Conservation (phyloP, 768 basidiomycete species). For the Hydnomerulius pinastri region DNA sequence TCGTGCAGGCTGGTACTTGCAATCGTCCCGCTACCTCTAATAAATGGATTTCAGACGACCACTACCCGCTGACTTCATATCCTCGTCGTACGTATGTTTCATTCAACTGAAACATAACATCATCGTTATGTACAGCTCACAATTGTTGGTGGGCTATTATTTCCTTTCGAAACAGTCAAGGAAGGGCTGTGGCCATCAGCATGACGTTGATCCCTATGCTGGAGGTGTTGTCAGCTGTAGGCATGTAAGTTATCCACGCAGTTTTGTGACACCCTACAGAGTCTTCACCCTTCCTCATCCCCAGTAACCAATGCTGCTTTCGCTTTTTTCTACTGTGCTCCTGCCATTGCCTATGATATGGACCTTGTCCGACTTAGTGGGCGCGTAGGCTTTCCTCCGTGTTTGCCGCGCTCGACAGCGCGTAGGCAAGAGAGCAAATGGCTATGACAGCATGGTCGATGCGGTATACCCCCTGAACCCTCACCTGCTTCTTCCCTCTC, state of each 20-base stretch:
- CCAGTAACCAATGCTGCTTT: slow-evolving; percentile 81
- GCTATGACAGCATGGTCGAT: slow-evolving; percentile 63
- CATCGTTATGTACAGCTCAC: not conserved
- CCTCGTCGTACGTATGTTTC: slow-evolving; percentile 62
- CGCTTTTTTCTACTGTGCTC: slow-evolving; percentile 70
- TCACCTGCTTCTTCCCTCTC: slow-evolving; percentile 75
- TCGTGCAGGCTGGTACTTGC: slow-evolving; percentile 56
- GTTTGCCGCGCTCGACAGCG: slow-evolving; percentile 70
- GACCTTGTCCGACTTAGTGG: slow-evolving; percentile 65
- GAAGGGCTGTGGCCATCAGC: slow-evolving; percentile 84
- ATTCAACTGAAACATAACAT: not conserved
- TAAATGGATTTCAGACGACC: slow-evolving; percentile 57
- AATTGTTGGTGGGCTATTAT: slow-evolving; percentile 1
- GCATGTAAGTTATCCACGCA: slow-evolving; percentile 59
- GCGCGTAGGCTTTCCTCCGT: slow-evolving; percentile 65
- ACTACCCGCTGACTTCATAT: slow-evolving; percentile 81
- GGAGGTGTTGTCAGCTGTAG: slow-evolving; percentile 85
- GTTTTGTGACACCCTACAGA: not conserved
- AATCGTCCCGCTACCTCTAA: slow-evolving; percentile 47
- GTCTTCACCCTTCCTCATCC: slow-evolving; percentile 3
- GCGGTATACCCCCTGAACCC: slow-evolving; percentile 84
- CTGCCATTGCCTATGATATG: slow-evolving; percentile 66
- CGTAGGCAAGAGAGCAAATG: slow-evolving; percentile 36
- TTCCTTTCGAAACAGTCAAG: slow-evolving; percentile 59
- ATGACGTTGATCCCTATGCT: slow-evolving; percentile 82